Percentiles rank a stretch among this genome's conserved stretches.
Conservation (phyloP, 169 alveolate species). For the Babesia ovata region DNA sequence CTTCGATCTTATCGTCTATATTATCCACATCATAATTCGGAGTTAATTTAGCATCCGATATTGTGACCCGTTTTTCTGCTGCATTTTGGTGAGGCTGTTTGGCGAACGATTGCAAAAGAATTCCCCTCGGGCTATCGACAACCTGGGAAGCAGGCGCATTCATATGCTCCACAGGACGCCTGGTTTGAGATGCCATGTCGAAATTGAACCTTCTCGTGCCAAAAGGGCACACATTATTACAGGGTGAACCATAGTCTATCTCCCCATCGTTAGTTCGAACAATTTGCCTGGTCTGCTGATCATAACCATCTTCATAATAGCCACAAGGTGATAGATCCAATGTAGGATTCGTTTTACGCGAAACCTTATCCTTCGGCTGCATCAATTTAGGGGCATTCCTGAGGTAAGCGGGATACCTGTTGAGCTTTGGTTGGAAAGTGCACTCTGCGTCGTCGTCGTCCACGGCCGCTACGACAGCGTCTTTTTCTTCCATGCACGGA, state of each 20-base stretch:
- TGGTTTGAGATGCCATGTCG: too few species aligned
- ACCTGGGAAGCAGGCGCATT: too few species aligned
- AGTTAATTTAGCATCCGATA: not conserved
- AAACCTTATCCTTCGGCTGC: not conserved
- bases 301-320: not conserved
- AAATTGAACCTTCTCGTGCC: not conserved
- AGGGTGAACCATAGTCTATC: slow-evolving; percentile 22
- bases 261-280: not conserved
- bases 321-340: slow-evolving; percentile 10
- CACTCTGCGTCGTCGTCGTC: slow-evolving; percentile 28
- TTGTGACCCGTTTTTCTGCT: too few species aligned
- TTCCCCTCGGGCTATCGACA: too few species aligned
- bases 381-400: slow-evolving; percentile 6
- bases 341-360: not conserved
- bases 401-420: slow-evolving; percentile 25
- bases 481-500: not conserved
- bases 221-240: slow-evolving; percentile 19
- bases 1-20: slow-evolving; percentile 20
- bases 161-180: too few species aligned
- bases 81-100: too few species aligned
- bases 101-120: too few species aligned
- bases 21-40: not conserved
- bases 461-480: not conserved
- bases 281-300: not conserved
- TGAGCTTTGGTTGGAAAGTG: slow-evolving; percentile 27